Evolutionary conservation across 441 rosid genomes (phyloP).

Genomic region (Arabidopsis lyrata): DNA sequence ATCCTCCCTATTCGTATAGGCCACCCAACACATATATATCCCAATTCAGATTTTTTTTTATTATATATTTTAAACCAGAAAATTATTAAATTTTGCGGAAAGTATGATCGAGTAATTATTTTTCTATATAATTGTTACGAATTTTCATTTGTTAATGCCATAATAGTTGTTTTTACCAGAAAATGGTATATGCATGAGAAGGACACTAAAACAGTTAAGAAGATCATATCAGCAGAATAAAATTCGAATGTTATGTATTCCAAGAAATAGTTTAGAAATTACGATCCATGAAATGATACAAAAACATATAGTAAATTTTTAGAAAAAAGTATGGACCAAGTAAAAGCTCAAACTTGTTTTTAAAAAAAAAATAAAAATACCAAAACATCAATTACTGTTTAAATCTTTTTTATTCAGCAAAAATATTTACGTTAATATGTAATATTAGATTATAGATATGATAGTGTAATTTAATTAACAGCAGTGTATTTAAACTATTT

Average conservation of each 20-base stretch:
- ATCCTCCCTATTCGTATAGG: slow-evolving; percentile 30
- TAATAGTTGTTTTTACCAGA: background rate
- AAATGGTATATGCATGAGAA: background rate
- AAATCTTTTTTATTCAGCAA: too few species aligned
- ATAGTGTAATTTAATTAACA: too few species aligned
- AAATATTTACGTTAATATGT: too few species aligned
- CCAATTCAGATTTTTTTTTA: background rate
- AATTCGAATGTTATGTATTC: background rate
- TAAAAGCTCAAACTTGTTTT: too few species aligned
- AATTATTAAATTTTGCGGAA: background rate
- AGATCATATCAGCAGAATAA: background rate
- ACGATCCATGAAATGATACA: background rate
- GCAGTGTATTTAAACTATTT: too few species aligned
- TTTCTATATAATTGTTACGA: too few species aligned
- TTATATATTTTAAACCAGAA: background rate
- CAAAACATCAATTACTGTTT: too few species aligned
- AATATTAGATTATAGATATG: too few species aligned
- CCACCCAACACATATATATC: slow-evolving; percentile 16
- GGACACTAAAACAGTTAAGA: background rate
- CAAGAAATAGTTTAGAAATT: background rate
- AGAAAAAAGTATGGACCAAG: background rate
- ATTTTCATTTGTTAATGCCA: background rate
- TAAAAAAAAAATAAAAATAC: too few species aligned
- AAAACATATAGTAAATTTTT: background rate
- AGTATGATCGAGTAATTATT: background rate